A percentile compares a stretch with the other conserved stretches of the same genome.
phyloP scores from a whole-genome alignment of 1,284 basidiomycete genomes.

The Somion occarium region DNA sequence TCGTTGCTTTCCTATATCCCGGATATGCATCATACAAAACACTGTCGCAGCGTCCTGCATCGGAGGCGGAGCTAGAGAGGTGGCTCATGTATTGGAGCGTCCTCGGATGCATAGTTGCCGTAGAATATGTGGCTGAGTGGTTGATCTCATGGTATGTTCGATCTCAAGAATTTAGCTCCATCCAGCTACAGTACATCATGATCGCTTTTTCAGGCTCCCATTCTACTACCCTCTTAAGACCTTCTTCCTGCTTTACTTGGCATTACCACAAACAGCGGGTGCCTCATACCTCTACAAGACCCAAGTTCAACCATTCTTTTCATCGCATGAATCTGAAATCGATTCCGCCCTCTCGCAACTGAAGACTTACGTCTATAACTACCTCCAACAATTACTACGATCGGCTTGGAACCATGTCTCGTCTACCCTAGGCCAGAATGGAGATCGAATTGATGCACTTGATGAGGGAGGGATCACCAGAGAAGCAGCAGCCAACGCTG shows the following conservation, averaged over 20 bases:
- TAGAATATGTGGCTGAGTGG: constrained; percentile 81
- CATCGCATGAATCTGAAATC: constrained; percentile 73
- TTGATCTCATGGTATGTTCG: constrained; percentile 66
- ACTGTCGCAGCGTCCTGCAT: constrained; percentile 72
- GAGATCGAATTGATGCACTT: constrained; percentile 16
- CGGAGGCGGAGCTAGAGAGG: constrained; percentile 74
- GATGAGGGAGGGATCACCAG: constrained; percentile 20
- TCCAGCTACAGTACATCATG: constrained; percentile 1
- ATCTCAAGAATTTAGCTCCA: not conserved
- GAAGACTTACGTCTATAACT: constrained; percentile 55
- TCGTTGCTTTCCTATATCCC: constrained; percentile 74
- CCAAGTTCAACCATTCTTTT: constrained; percentile 78
- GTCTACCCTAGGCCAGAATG: constrained; percentile 37
- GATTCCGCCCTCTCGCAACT: constrained; percentile 67
- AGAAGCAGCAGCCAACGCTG: constrained; percentile 26
- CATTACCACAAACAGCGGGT: constrained; percentile 85
- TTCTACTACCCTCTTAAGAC: constrained; percentile 85
- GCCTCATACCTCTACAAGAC: constrained; percentile 75
- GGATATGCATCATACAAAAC: constrained; percentile 86
- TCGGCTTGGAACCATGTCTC: constrained; percentile 59
- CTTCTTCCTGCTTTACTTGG: constrained; percentile 82
- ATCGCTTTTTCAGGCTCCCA: constrained; percentile 60
- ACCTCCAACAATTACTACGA: constrained; percentile 59
- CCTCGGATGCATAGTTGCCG: constrained; percentile 67
- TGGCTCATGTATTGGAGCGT: constrained; percentile 93